phyloP scores from a whole-genome alignment of 1,284 basidiomycete species.

The Irpex lacteus region DNA sequence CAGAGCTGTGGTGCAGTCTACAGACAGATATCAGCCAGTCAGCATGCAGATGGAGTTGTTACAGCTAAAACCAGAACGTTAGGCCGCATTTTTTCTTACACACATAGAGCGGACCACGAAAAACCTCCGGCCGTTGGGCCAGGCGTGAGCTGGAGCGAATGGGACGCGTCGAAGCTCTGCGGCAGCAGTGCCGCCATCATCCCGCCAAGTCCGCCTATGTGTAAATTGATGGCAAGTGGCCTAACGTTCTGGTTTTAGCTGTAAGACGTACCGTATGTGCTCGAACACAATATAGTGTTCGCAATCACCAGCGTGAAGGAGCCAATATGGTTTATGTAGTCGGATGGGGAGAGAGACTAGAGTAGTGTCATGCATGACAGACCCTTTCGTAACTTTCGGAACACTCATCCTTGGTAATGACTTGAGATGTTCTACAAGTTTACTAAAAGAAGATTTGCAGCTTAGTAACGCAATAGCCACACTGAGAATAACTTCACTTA shows the following conservation, averaged over 20 bases:
- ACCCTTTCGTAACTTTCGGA: conserved; percentile 38
- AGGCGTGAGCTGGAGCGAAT: too few species aligned
- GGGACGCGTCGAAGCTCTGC: too few species aligned
- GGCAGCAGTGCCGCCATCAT: too few species aligned
- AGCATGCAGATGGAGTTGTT: not conserved
- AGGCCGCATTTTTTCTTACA: too few species aligned
- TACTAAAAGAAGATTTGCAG: conserved; percentile 35
- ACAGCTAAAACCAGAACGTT: too few species aligned
- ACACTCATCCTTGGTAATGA: conserved; percentile 33
- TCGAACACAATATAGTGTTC: conserved; percentile 77
- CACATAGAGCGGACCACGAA: too few species aligned
- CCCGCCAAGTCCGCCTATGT: too few species aligned
- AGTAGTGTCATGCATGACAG: conserved; percentile 43
- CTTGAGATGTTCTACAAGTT: conserved; percentile 44
- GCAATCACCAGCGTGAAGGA: conserved; percentile 76
- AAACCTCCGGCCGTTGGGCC: too few species aligned
- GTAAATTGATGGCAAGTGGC: too few species aligned
- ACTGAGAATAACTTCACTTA: conserved; percentile 31
- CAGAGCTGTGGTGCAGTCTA: conserved; percentile 57
- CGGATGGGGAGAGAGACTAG: conserved; percentile 55
- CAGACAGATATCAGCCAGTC: not conserved
- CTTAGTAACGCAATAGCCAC: too few species aligned
- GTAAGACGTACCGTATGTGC: conserved; percentile 60
- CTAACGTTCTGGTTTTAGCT: too few species aligned
- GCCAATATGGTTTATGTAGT: conserved; percentile 75